Base-by-base conservation (phyloP, 805 yeast genomes). In the Blastobotrys mokoenaii region DNA sequence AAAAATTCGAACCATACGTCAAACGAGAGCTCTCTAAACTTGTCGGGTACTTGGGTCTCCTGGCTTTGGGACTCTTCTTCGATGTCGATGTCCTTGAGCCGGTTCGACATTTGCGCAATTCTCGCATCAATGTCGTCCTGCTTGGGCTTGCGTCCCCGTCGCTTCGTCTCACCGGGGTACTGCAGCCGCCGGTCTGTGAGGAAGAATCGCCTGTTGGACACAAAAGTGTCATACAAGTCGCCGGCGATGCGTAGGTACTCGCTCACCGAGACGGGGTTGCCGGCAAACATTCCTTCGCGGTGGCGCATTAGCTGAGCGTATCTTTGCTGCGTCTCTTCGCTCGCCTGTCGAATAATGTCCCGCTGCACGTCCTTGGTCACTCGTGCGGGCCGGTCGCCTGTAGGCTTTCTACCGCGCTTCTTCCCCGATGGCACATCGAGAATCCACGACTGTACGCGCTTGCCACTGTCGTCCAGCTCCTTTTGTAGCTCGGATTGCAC, bases 201-300 rank as follows among this genome's bases (percentile, higher is more conserved):
- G 57, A 85, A 89, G 52, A 93, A 85, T 54, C 79, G 79, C 50
- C 81, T 73, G 10, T 85, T 87, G 45, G 80, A 76, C 20, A 84
- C 77, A 59, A 93, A 89, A 48, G 84, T 77, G 57, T 88, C 95
- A 36, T 90, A 78, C 42, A 93, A 70, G 52, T 84, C 95, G 2
- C 85, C 76, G 0, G 90, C 96, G 3, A 80, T 68, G 49, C 86
- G 85, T 52, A 85, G 73, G 97, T 97, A 93, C 1, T 85, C 76
- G 6, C 73, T 69, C 1, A 79, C 73, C 0, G 93, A 84, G n/a
- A 77, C 78, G 12, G 62, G 65, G 50, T 80, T 82, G 2, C 73
- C 77, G 2, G 60, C 54, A 36, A 68, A 72, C 34, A 79, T 51
- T 2, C 77, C 77, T 0, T 65, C 65, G 30, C 70, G 66, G 42